phyloP scores from a whole-genome alignment of 2,329 filamentous ascomycete species.

The Sporothrix pseudoabietina region DNA sequence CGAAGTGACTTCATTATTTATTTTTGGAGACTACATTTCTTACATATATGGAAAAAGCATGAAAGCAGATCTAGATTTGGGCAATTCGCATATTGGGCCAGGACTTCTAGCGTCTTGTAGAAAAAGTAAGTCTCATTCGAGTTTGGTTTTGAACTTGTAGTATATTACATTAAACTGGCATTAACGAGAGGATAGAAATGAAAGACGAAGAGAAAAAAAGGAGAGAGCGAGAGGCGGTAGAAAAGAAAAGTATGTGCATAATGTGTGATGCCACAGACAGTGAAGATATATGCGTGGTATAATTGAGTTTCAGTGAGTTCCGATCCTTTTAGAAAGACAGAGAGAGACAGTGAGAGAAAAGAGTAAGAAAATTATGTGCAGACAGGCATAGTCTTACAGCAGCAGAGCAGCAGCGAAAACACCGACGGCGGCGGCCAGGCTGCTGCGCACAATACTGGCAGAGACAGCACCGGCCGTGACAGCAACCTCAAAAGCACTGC shows the following conservation, averaged over 20 bases:
- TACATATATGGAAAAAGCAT: not conserved
- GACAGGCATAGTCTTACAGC: not conserved
- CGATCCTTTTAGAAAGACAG: slow-evolving; percentile 1
- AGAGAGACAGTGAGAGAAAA: not conserved
- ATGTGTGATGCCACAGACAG: not conserved
- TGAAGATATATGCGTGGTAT: slow-evolving; percentile 3
- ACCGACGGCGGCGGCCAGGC: slow-evolving; percentile 18
- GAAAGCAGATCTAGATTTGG: not conserved
- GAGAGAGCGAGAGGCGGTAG: not conserved
- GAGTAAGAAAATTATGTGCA: not conserved
- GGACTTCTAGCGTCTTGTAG: not conserved
- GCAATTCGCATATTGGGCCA: not conserved
- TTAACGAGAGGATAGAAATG: not conserved
- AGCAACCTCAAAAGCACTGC: not conserved
- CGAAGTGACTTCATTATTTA: not conserved
- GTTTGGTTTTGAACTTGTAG: not conserved
- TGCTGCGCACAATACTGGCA: slow-evolving; percentile 20
- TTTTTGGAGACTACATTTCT: not conserved
- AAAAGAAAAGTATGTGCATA: not conserved
- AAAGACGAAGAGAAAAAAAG: not conserved
- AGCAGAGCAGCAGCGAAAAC: slow-evolving; percentile 26
- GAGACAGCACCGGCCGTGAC: slow-evolving; percentile 27
- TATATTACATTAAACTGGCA: slow-evolving; percentile 20
- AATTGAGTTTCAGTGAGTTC: not conserved
- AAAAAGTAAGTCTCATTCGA: not conserved